Base-by-base conservation (phyloP, 2,329 filamentous ascomycete species). In the Monosporascus sp. region DNA sequence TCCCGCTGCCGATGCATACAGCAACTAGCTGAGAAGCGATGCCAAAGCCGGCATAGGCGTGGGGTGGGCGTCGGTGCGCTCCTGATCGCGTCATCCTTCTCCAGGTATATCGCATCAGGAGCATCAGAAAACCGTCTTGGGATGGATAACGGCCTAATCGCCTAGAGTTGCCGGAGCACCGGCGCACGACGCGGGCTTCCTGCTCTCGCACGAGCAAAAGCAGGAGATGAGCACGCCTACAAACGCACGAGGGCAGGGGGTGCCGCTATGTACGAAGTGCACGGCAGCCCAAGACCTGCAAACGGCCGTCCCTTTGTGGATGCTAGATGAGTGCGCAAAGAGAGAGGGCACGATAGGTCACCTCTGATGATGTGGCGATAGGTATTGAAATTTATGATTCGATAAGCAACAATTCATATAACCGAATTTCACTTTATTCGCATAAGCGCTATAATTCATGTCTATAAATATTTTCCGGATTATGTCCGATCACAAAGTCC, bases 21-120 rank as follows among this genome's bases (percentile, higher is more conserved):
- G 18, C 45, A 22, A 17, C 5, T 5, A 31, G n/a, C 26, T 48
- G 3, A 41, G 44, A 8, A 37, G 26, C 2, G 50, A 11, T 17
- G 35, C 50, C 14, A 48, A 47, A 22, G 37, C 17, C 18, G 50
- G 50, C 17, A 48, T 52, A 18, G 45, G 50, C 37, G 24, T 44
- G 24, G 45, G 44, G 11, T n/a, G 11, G 43, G 18, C 17, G 11
- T 28, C n/a, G 24, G 22, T 7, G 7, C 26, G 5, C 11, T 45
- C 20, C 24, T 45, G 14, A 5, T n/a, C 5, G 43, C 14, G 24
- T 5, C 9, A 26, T 45, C 26, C 15, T 24, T 22, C 15, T 9
- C 18, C 20, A 28, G 43, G 15, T 28, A 24, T 45, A 45, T 28
- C 43, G 7, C 20, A 20, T 28, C 2, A 15, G 22, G 11, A 45